Percentiles rank a stretch among this genome's conserved stretches.
phyloP scores from a whole-genome alignment of 305 asterid species.

The Rubia occidens region DNA sequence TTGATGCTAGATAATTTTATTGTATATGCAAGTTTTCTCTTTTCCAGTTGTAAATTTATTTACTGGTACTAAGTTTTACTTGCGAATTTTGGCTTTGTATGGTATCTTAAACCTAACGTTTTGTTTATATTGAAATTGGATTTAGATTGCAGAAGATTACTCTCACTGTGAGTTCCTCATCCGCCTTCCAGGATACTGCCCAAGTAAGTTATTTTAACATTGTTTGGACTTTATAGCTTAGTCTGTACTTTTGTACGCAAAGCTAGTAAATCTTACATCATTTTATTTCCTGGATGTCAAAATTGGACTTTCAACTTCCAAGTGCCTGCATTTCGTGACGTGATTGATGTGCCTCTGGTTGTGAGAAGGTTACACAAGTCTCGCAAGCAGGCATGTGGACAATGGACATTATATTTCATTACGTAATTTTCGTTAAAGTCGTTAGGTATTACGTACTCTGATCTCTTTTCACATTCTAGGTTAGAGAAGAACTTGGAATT shows the following conservation, averaged over 20 bases:
- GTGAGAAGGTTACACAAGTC: slow-evolving; percentile 89
- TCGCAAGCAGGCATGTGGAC: slow-evolving; percentile 54
- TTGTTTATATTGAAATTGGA: slow-evolving; percentile 7
- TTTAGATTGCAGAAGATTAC: slow-evolving; percentile 84
- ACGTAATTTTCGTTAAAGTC: background rate
- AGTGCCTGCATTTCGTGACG: slow-evolving; percentile 99
- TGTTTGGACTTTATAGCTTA: slow-evolving; percentile 6
- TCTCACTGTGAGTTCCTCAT: slow-evolving; percentile 96
- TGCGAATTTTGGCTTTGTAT: background rate
- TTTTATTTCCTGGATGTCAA: background rate
- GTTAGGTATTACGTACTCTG: background rate
- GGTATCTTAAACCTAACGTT: background rate
- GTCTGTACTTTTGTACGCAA: slow-evolving; percentile 9
- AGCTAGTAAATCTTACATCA: slow-evolving; percentile 13
- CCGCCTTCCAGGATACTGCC: slow-evolving; percentile 98
- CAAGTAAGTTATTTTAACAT: slow-evolving; percentile 49
- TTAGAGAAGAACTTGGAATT: slow-evolving; percentile 76
- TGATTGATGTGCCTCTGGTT: slow-evolving; percentile 89
- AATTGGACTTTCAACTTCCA: slow-evolving; percentile 17
- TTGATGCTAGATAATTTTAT: background rate
- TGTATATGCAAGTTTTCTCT: background rate
- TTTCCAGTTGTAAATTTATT: background rate
- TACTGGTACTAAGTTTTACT: background rate
- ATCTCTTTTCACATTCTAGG: slow-evolving; percentile 34
- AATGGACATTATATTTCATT: slow-evolving; percentile 3